Evolutionary conservation across 257 asterid genomes (phyloP), one percentile per base, ranked within the genome.

Genomic region (Lycium barbarum): DNA sequence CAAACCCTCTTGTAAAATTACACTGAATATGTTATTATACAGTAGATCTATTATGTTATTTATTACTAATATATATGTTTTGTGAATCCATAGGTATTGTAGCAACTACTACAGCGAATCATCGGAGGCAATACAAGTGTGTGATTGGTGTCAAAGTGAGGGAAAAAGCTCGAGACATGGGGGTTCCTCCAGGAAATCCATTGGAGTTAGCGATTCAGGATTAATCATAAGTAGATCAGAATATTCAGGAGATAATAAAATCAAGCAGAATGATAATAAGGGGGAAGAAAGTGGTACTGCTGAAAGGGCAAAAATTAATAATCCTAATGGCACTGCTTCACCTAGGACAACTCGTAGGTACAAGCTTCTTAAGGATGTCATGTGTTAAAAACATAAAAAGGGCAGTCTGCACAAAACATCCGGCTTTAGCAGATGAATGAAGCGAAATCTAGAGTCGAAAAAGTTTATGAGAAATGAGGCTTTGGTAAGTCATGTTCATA

Each of bases 351-450:
- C 97, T n/a, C 93, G 98, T 65, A 90, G 98, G 93, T 95, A 95
- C 91, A 95, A 95, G 97, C 97, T 95, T 90, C 98, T 95, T 90
- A 95, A 95, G 92, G 99, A 95, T 88, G 99, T 95, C 11, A 94
- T 96, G 98, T 94, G 99, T 87, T 90, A 88, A 90, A 72, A 17
- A 53, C 33, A 8, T 17, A 20, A 40, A 40, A 40, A 40, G 45
- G 45, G 45, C 2, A 40, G 6, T 40, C 6, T 4, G 45, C 6
- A 40, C 45, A 40, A 40, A 40, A 6, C 0, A 40, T 40, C 6
- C 45, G 4, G 45, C 6, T 4, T 40, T 40, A 40, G 45, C 45
- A 40, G 45, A 40, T 2, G 43, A 40, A 40, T 4, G 6, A 6
- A 40, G 4, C 6, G 6, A 40, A 40, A 40, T 26, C 8, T 51